Evolutionary conservation across 306 rosid species (phyloP).

Genomic region (Comarum palustre): DNA sequence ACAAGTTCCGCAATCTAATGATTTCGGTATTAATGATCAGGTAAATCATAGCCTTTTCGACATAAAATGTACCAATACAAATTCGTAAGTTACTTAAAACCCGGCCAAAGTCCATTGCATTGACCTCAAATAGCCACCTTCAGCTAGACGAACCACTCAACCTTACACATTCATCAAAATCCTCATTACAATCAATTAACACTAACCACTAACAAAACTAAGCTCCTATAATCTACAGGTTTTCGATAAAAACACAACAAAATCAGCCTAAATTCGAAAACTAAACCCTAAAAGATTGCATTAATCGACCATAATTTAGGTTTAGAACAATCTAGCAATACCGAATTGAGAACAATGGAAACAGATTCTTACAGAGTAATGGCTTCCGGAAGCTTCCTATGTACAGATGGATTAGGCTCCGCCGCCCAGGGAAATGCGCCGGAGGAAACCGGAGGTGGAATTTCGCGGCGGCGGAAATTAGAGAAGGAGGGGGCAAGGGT

Average conservation of each 20-base stretch:
- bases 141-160: neutral
- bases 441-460: slow-evolving; percentile 21
- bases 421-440: slow-evolving; percentile 13
- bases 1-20: neutral
- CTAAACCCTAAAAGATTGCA: slow-evolving; percentile 17
- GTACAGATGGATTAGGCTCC: slow-evolving; percentile 19
- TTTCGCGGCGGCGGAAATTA: slow-evolving; percentile 13
- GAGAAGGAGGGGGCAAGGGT: slow-evolving; percentile 20
- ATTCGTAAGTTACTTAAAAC: neutral
- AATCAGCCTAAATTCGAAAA: neutral
- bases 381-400: slow-evolving; percentile 24
- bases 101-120: neutral
- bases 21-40: neutral
- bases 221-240: slow-evolving; percentile 17
- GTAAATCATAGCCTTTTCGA: neutral
- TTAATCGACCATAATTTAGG: slow-evolving; percentile 27
- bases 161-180: neutral
- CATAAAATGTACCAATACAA: neutral
- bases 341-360: too few relatives aligned
- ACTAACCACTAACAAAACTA: neutral
- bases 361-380: slow-evolving; percentile 22
- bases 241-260: neutral
- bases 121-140: neutral
- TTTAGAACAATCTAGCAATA: slow-evolving; percentile 1
- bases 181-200: neutral